Evolutionary conservation across 805 yeast species (phyloP), one percentile per base, ranked within the genome.

Genomic region (Tetrapisispora namnaoensis): DNA sequence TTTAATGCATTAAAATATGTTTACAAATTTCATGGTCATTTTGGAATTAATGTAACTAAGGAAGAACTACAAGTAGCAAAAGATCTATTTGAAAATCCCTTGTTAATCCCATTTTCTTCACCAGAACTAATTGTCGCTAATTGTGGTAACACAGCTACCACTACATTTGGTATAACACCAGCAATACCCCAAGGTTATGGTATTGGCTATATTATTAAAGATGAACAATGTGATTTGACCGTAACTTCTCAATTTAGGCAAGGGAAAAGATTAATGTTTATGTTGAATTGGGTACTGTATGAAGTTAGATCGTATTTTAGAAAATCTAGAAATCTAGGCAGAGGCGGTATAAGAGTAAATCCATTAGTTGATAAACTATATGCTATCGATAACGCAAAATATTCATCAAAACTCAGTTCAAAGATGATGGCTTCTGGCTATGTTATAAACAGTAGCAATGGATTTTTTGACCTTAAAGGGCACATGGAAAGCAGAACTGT

Each of bases 111-210:
- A 28, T 56, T 71, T 36, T 70, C 68, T 39, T 65, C 65, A 9
- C 74, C 75, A 2, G 76, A 72, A 48, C 56, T 72, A 47, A 57
- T 71, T 41, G 73, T 87, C 3, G 79, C 89, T 32, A 89, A 89
- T 66, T 89, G 97, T 70, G 97, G 97, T 20, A 89, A 88, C 63
- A 89, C 95, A 11, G 87, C 96, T 1, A 76, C 89, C 59, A 81
- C 82, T 47, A 70, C 86, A 34, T 89, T 89, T 70, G 96, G 96
- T 2, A 80, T 89, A 50, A 91, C 95, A 0, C 96, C 97, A 2
- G 93, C 90, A 1, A 74, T 80, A 18, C 81, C 88, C 42, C 88
- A 85, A 58, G 97, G 97, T 0, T 88, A 83, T 66, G 96, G 96
- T n/a, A 74, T 89, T 22, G 96, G 96, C 1, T 89, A 89, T 61